Percentiles rank a stretch among this genome's conserved stretches.
Conservation (phyloP, 2,329 filamentous ascomycete species). For the Malbranchea zuffiana region DNA sequence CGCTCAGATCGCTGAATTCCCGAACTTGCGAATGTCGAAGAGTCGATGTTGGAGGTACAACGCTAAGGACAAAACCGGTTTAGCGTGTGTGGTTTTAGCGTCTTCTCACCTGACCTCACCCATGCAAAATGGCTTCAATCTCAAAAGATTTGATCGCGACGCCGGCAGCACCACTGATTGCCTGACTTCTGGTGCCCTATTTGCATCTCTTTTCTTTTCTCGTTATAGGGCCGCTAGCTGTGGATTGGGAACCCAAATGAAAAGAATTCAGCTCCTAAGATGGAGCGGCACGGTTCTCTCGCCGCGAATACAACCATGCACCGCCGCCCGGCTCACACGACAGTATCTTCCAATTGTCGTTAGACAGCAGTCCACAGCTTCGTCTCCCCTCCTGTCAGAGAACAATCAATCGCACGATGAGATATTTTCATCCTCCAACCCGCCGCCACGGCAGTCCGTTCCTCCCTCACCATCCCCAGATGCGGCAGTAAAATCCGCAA, state of each 20-base stretch:
- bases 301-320: constrained; percentile 35
- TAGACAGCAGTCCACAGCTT: constrained; percentile 35
- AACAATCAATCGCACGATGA: constrained; percentile 22
- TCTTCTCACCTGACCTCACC: constrained; percentile 10
- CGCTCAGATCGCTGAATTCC: constrained; percentile 16
- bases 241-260: constrained; percentile 28
- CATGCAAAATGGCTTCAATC: constrained; percentile 5
- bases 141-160: constrained; percentile 9
- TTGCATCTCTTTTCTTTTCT: background rate
- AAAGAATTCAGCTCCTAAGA: constrained; percentile 41
- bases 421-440: constrained; percentile 14
- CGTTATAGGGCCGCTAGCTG: background rate
- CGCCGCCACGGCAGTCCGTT: constrained; percentile 24
- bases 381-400: constrained; percentile 21
- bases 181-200: constrained; percentile 6
- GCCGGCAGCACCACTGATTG: background rate
- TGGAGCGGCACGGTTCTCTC: constrained; percentile 43
- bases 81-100: no score
- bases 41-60: no score
- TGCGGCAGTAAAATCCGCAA: constrained; percentile 62
- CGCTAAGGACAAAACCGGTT: no score
- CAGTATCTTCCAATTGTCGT: constrained; percentile 20
- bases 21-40: no score
- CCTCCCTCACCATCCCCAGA: constrained; percentile 62
- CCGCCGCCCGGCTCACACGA: constrained; percentile 15